Evolutionary conservation across 768 basidiomycete genomes (phyloP), one percentile per base, ranked within the genome.

Genomic region (Agrocybe pediades): DNA sequence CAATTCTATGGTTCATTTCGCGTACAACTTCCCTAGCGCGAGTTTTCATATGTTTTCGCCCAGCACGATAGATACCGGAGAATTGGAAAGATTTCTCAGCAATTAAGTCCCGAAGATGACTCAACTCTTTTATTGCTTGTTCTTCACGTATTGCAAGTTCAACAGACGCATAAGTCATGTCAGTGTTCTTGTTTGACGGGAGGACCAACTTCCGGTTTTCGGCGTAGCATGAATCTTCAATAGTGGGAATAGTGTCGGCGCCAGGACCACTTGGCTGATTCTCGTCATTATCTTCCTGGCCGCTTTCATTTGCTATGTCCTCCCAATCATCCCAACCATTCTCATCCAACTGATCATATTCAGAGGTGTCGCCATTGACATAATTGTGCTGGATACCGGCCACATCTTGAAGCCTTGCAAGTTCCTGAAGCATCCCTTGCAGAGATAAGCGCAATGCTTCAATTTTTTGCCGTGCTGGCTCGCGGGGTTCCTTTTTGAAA

Each of bases 41-140:
- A 0, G 57, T 58, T 3, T 41, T 33, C 8, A 54, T 33, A 20
- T 47, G 24, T 17, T 57, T 58, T 8, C 49, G 43, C 2, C 41
- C 43, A 13, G 17, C 15, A 1, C 49, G 41, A 9, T 46, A 39
- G 8, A 50, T 29, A 19, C 39, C 42, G 5, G 54, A 50, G 25
- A 45, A 55, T 19, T 39, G 41, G 21, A 55, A 55, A 0, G 54
- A 55, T 36, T 46, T 50, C 11, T 51, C 49, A n/a, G 49, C 49
- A 41, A 50, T 55, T 15, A 55, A 5, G 13, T 55, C 47, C 5
- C 47, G 47, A 9, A 55, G 13, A 16, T 43, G 40, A 13, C 33
- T 1, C 1, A 55, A 11, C 13, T 48, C 30, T 2, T 3, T 15
- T 1, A 24, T 24, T 13, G 49, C 48, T 15, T 44, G 48, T 17